Base-by-base conservation (phyloP, 2,329 filamentous ascomycete species). In the Trichoderma koningii region DNA sequence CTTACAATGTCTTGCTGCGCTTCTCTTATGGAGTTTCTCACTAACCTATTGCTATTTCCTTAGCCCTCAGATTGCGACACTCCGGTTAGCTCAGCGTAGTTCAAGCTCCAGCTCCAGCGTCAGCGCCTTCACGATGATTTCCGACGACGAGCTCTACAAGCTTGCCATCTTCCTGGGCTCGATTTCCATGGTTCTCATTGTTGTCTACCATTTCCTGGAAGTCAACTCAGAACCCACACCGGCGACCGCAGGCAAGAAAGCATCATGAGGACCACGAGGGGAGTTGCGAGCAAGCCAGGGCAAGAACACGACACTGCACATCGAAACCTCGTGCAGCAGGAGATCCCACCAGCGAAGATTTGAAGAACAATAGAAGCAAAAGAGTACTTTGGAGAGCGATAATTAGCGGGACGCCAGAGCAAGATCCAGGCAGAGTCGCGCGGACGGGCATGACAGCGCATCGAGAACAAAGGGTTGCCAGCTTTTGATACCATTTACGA, bases 121-220 rank as follows among this genome's bases (percentile, higher is more conserved):
- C 45, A 47, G 30, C 64, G 34, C 63, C 67, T 66, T 73, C 82
- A 91, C 73, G 55, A 99, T 99, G 95, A 98, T 99, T 76, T 90
- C 93, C 76, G 95, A 99, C 87, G 82, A 85, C 77, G 89, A 95
- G 70, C 89, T 99, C 73, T 97, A 98, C 84, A 86, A 86, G 68
- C 87, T 99, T 34, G 93, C 95, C 77, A 88, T 98, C 77, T 94
- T 97, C 77, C 90, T 99, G 66, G 95, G 95, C 80, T 90, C 88
- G 63, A 86, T 89, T 47, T 88, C 94, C 68, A 94, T 98, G 91
- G 82, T 97, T 51, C 85, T 99, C 68, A 97, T 98, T 70, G 88
- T 99, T 34, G 80, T 96, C 30, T 98, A 99, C 80, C 93, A 98
- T 78, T 98, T 96, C 80, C 88, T 99, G 73, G 94, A 98, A 77